A percentile compares a stretch with the other conserved stretches of the same genome.
These are phyloP conservation scores for Cenchrus purpureus DNA, from an alignment of 176 grass and related monocot species.

Conservation along the genomic window DNA sequence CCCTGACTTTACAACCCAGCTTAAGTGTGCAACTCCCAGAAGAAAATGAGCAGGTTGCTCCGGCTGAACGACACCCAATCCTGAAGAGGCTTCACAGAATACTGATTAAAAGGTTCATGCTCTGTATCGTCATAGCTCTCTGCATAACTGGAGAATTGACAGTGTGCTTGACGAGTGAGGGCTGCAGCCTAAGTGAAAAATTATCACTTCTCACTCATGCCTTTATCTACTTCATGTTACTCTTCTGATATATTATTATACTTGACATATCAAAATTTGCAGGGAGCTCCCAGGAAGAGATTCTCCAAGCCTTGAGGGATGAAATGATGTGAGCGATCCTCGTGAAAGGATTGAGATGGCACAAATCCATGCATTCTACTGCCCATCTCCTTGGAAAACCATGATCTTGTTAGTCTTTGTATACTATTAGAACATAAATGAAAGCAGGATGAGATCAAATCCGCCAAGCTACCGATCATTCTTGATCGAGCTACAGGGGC, in stretches of 20 bases:
- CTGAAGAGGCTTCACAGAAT: conserved; percentile 91
- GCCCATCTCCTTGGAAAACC: conserved; percentile 84
- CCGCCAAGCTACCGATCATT: conserved; percentile 17
- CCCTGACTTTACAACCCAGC: conserved; percentile 55
- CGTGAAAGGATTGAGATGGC: conserved; percentile 96
- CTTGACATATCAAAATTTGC: conserved; percentile 10
- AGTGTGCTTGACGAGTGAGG: conserved; percentile 18
- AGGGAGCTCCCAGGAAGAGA: conserved; percentile 75
- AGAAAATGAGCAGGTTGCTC: conserved; percentile 89
- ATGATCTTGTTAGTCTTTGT: conserved; percentile 42
- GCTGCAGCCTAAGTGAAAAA: background rate
- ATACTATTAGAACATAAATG: conserved; percentile 41
- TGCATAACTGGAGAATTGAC: background rate
- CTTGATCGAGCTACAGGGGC: background rate
- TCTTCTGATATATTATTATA: background rate
- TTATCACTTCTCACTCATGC: background rate
- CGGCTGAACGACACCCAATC: conserved; percentile 89
- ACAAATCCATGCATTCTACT: conserved; percentile 86
- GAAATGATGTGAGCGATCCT: conserved; percentile 90
- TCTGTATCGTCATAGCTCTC: background rate
- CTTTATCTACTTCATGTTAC: background rate
- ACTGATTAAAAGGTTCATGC: conserved; percentile 78
- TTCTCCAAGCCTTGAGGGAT: conserved; percentile 89
- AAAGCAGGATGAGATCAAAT: conserved; percentile 5
- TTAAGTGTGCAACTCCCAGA: conserved; percentile 86